Percentiles rank a stretch among this genome's conserved stretches.
These are phyloP conservation scores for Ambrosia artemisiifolia DNA, from an alignment of 129 eudicot genomes.

Conservation along the genomic window DNA sequence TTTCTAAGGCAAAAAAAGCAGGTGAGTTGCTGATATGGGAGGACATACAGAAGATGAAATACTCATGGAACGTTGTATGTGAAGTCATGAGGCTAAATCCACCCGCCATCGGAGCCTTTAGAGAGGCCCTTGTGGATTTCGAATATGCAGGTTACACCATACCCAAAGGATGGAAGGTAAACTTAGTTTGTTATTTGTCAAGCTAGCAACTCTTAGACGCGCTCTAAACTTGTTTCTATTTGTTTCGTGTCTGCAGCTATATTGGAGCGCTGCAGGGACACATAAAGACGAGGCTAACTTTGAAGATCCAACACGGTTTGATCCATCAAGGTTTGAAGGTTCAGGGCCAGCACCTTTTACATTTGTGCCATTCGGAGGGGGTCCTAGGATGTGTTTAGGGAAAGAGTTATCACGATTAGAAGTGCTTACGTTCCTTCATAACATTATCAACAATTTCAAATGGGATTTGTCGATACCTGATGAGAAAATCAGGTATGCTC, in stretches of 20 bases:
- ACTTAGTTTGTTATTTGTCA: neutral
- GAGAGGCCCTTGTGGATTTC: conserved; percentile 59
- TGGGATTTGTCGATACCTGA: conserved; percentile 53
- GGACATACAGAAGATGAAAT: conserved; percentile 67
- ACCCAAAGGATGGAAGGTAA: conserved; percentile 79
- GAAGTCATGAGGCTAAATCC: conserved; percentile 58
- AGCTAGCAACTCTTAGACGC: neutral
- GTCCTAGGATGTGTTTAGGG: conserved; percentile 73
- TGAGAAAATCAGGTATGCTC: conserved; percentile 49
- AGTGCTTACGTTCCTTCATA: conserved; percentile 53
- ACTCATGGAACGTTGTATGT: conserved; percentile 63
- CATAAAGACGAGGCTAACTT: conserved; percentile 33
- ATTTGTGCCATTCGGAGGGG: conserved; percentile 68
- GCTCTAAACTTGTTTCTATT: neutral
- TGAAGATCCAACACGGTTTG: conserved; percentile 30
- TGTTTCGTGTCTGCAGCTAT: conserved; percentile 26
- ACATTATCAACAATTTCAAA: conserved; percentile 38
- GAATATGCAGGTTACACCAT: conserved; percentile 54
- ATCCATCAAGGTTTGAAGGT: conserved; percentile 66
- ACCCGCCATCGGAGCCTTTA: conserved; percentile 39
- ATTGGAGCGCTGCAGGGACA: conserved; percentile 34
- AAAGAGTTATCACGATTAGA: conserved; percentile 59
- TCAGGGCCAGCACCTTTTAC: conserved; percentile 47
- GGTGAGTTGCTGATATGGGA: conserved; percentile 50
- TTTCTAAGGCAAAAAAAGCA: conserved; percentile 36